Base-by-base conservation (phyloP, 306 rosid species). In the Corylus avellana region DNA sequence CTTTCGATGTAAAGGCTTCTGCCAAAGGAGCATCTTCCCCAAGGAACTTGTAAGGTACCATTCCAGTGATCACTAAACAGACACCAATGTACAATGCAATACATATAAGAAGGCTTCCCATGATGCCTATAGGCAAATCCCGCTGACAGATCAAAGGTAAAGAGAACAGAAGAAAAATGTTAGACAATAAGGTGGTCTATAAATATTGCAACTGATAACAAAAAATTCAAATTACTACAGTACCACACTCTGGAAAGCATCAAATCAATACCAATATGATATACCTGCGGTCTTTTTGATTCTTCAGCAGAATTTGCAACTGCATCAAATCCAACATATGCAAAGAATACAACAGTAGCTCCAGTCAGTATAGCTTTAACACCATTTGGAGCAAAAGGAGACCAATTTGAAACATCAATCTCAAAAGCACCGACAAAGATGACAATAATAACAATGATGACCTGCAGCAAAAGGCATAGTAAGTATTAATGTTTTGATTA, bases 261-360 rank as follows among this genome's bases (percentile, higher is more conserved):
- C 12, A 39, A 53, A 75, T 80, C 73, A 83, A 66, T 79, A 18
- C 75, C 62, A 75, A 78, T 35, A 61, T 67, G 56, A 78, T 54
- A 63, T 78, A 93, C 98, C 98, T 93, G 97, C 1, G 98, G 99
- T 77, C 86, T 89, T 86, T 89, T 96, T 78, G 99, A 87, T 87
- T 96, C 99, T 88, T 96, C 99, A 8, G 99, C 99, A 80, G 99
- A 96, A 89, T 96, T 96, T 47, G 99, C 99, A 89, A 96, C 98
- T 22, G 99, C 99, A 83, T 96, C 99, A 85, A 96, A 96, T 62
- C 99, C 99, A 84, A 96, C 97, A 80, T 95, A 95, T 47, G 99
- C 97, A 85, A 95, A 95, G 82, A 95, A 95, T 49, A 95, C 99
- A 66, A 93, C 94, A 7, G 99, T 96, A 48, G 99, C 99, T 82